Percentiles rank a stretch among this genome's conserved stretches.
These are phyloP conservation scores for Agaricales sp. DNA, from an alignment of 1,284 basidiomycete species.

Conservation along the genomic window DNA sequence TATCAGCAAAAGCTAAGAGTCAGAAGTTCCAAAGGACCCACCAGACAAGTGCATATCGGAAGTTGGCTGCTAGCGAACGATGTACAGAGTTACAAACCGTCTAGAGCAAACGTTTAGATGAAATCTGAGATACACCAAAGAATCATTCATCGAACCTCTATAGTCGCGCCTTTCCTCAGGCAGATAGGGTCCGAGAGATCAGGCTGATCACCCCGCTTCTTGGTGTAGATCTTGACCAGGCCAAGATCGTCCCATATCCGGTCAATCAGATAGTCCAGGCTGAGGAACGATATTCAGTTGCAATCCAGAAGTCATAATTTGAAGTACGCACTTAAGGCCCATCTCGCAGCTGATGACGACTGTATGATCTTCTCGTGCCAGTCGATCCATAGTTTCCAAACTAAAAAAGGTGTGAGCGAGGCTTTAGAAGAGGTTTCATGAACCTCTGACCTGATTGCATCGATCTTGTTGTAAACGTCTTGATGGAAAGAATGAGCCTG, in stretches of 20 bases:
- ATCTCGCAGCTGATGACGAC: slow-evolving; percentile 94
- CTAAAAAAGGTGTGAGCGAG: slow-evolving; percentile 31
- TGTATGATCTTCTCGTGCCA: slow-evolving; percentile 81
- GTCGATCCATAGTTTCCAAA: slow-evolving; percentile 81
- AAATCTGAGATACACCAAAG: background rate
- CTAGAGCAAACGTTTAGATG: slow-evolving; percentile 21
- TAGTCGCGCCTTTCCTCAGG: slow-evolving; percentile 83
- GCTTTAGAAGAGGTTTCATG: background rate
- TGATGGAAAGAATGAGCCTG: slow-evolving; percentile 4
- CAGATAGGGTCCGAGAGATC: slow-evolving; percentile 92
- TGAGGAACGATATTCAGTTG: slow-evolving; percentile 20
- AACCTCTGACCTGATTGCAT: slow-evolving; percentile 45
- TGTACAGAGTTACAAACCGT: slow-evolving; percentile 90
- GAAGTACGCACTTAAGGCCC: slow-evolving; percentile 58
- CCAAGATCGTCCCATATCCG: slow-evolving; percentile 84
- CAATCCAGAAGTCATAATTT: background rate
- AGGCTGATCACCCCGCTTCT: slow-evolving; percentile 90
- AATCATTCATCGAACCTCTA: slow-evolving; percentile 56
- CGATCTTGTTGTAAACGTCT: slow-evolving; percentile 96
- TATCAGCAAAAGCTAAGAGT: slow-evolving; percentile 3
- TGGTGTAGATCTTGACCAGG: slow-evolving; percentile 92
- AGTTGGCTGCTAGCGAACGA: slow-evolving; percentile 81
- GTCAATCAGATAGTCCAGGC: slow-evolving; percentile 82
- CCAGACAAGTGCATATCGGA: slow-evolving; percentile 89
- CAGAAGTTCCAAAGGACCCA: slow-evolving; percentile 24